These are phyloP conservation scores for Backusella sp. DNA, from an alignment of 192 early-diverging fungal species.

Conservation along the genomic window DNA sequence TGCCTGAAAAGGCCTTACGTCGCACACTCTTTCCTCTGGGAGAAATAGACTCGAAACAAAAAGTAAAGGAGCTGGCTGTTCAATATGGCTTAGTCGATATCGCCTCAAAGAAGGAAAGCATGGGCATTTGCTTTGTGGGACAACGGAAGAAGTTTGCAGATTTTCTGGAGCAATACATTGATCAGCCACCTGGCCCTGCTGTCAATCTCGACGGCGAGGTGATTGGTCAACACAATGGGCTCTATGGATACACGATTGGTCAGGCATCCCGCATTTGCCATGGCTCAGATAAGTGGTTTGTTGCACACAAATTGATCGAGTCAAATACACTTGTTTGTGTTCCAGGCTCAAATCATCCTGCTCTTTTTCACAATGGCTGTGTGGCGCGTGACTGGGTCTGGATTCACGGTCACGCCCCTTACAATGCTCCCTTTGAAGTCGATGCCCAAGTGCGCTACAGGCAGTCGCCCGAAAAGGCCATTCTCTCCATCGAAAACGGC, in stretches of 20 bases:
- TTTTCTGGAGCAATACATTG: slow-evolving; percentile 49
- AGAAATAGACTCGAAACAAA: slow-evolving; percentile 56
- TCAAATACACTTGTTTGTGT: slow-evolving; percentile 69
- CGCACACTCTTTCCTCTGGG: slow-evolving; percentile 81
- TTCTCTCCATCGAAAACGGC: slow-evolving; percentile 20
- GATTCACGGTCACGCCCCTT: slow-evolving; percentile 40
- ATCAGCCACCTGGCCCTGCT: slow-evolving; percentile 30
- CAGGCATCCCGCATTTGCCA: slow-evolving; percentile 69
- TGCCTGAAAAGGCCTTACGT: slow-evolving; percentile 47
- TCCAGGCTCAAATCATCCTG: slow-evolving; percentile 25
- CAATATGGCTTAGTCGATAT: slow-evolving; percentile 55
- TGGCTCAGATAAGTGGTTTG: slow-evolving; percentile 67
- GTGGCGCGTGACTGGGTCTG: slow-evolving; percentile 44
- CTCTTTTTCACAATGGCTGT: slow-evolving; percentile 10
- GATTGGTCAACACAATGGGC: slow-evolving; percentile 59
- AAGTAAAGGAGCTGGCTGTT: slow-evolving; percentile 71
- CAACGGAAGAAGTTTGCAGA: slow-evolving; percentile 72
- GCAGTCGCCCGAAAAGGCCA: slow-evolving; percentile 48
- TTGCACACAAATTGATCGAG: slow-evolving; percentile 62
- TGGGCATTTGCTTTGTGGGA: slow-evolving; percentile 97
- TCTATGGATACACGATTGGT: slow-evolving; percentile 79
- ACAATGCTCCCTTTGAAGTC: slow-evolving; percentile 13
- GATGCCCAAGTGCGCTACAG: slow-evolving; percentile 61
- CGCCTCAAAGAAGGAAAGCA: slow-evolving; percentile 77
- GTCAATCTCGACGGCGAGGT: slow-evolving; percentile 27